A percentile compares a stretch with the other conserved stretches of the same genome.
Evolutionary conservation across 345 rosid species (phyloP).

Genomic region (Geranium rotundifolium): DNA sequence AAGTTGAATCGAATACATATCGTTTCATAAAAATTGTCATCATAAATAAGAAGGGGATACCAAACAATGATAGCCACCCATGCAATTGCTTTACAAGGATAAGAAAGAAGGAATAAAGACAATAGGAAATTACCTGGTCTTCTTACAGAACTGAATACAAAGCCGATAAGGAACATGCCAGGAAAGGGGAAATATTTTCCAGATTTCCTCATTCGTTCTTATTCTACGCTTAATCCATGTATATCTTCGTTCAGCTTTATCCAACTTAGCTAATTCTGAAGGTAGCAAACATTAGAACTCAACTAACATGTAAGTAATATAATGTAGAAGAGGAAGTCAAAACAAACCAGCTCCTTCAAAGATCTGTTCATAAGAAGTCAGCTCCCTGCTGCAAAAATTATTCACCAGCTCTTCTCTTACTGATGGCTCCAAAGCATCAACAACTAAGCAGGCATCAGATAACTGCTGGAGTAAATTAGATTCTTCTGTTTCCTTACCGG

Average conservation of each 20-base stretch:
- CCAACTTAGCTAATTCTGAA: conserved; percentile 88
- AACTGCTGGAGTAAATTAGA: conserved; percentile 75
- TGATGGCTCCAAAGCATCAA: conserved; percentile 95
- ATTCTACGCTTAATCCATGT: conserved; percentile 98
- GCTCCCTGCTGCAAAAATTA: conserved; percentile 94
- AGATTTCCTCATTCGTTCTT: conserved; percentile 89
- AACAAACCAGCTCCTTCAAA: conserved; percentile 97
- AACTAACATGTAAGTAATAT: conserved; percentile 11
- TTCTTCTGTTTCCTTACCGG: conserved; percentile 93
- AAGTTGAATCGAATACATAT: no score
- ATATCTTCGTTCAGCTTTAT: conserved; percentile 88
- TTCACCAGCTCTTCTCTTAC: conserved; percentile 98
- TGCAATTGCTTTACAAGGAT: neutral
- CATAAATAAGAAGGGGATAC: neutral
- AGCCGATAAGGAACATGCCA: conserved; percentile 98
- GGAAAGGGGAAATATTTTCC: conserved; percentile 88
- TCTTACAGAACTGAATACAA: conserved; percentile 90
- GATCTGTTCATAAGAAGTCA: conserved; percentile 93
- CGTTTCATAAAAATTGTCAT: no score
- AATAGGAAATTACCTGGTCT: conserved; percentile 50
- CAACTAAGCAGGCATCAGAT: conserved; percentile 94
- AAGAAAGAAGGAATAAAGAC: neutral
- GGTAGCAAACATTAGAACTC: conserved; percentile 4
- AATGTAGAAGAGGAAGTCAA: conserved; percentile 6
- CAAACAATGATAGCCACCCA: neutral